These are phyloP conservation scores for Reticulascus tulasneorum DNA, from an alignment of 2,329 filamentous ascomycete species.

Conservation along the genomic window DNA sequence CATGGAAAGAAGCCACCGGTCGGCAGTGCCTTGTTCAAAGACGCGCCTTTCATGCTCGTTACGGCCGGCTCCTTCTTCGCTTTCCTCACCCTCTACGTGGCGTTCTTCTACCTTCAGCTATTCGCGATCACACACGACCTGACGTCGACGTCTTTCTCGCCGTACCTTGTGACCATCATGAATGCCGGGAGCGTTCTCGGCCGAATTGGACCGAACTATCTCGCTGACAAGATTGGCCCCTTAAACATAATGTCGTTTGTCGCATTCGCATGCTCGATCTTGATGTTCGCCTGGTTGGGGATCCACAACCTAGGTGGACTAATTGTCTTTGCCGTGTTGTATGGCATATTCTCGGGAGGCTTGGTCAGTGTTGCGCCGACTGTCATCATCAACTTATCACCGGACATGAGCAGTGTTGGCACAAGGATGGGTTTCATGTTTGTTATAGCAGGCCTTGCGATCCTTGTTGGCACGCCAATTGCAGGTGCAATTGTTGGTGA, in stretches of 20 bases:
- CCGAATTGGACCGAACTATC: conserved; percentile 38
- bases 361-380: conserved; percentile 39
- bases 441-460: conserved; percentile 32
- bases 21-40: conserved; percentile 29
- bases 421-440: conserved; percentile 32
- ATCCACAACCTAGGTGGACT: conserved; percentile 30
- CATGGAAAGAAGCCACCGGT: conserved; percentile 17
- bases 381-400: conserved; percentile 30
- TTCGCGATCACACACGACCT: conserved; percentile 37
- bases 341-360: conserved; percentile 42
- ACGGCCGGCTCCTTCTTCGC: conserved; percentile 30
- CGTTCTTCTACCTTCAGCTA: conserved; percentile 44
- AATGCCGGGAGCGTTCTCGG: conserved; percentile 43
- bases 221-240: conserved; percentile 39
- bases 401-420: conserved; percentile 30
- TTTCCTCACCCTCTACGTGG: conserved; percentile 43
- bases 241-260: conserved; percentile 33
- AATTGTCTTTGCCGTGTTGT: conserved; percentile 37
- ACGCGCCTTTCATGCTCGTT: conserved; percentile 33
- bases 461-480: conserved; percentile 44
- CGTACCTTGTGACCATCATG: conserved; percentile 39
- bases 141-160: conserved; percentile 26
- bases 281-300: conserved; percentile 37
- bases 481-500: conserved; percentile 27
- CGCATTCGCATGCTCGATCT: conserved; percentile 25